Conservation (phyloP, 176 grass and related monocot genomes). For the Aegilops sharonensis region DNA sequence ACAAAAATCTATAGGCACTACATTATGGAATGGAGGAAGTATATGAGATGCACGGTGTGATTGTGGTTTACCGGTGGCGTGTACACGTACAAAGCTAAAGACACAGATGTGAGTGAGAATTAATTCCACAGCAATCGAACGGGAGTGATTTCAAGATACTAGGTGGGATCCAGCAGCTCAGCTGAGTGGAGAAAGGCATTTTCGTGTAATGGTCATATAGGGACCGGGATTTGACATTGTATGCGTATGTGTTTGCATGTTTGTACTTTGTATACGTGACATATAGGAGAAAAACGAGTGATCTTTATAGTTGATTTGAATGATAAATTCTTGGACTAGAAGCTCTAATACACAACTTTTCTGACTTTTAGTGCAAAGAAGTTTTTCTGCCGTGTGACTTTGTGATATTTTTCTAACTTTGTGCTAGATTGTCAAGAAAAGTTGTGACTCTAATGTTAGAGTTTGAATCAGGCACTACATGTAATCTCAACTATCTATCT, state of each 20-base stretch:
- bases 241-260: background rate
- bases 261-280: background rate
- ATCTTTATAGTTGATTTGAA: background rate
- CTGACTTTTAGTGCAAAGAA: background rate
- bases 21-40: too few relatives aligned
- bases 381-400: too few relatives aligned
- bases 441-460: too few relatives aligned
- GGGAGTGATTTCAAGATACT: background rate
- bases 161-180: background rate
- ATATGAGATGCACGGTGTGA: conserved; percentile 1
- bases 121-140: background rate
- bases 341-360: background rate
- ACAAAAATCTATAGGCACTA: too few relatives aligned
- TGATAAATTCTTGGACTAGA: background rate
- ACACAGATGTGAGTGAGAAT: background rate
- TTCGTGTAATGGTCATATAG: background rate
- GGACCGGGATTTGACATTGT: background rate
- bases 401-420: too few relatives aligned
- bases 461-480: too few relatives aligned
- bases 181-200: background rate
- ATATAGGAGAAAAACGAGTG: background rate
- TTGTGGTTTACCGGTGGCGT: background rate
- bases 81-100: background rate
- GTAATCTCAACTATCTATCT: too few relatives aligned
- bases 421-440: too few relatives aligned